These are phyloP conservation scores for Lunularia cruciata DNA, from an alignment of 225 moss, liverwort and hornwort genomes.

Conservation along the genomic window DNA sequence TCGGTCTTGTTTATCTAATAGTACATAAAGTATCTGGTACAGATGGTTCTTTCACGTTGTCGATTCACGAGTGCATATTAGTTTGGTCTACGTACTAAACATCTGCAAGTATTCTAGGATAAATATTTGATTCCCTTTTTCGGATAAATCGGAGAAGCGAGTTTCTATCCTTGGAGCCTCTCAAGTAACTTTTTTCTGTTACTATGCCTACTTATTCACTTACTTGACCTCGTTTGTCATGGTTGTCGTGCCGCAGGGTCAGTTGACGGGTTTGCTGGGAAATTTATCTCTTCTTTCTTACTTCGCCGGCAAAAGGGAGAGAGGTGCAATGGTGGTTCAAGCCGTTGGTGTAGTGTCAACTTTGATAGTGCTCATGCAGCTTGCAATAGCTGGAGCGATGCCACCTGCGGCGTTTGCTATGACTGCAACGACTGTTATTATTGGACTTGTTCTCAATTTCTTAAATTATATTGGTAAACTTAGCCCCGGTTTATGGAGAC, in stretches of 20 bases:
- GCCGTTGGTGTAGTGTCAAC: slow-evolving; percentile 75
- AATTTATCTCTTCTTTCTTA: slow-evolving; percentile 68
- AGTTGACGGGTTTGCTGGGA: slow-evolving; percentile 68
- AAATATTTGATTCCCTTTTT: too few species aligned
- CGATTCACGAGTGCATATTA: too few species aligned
- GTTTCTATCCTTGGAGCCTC: too few species aligned
- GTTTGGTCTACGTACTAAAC: too few species aligned
- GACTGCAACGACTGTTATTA: slow-evolving; percentile 46
- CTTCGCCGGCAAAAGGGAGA: slow-evolving; percentile 70
- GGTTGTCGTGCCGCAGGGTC: slow-evolving; percentile 51
- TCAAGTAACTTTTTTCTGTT: too few species aligned
- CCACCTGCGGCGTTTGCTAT: slow-evolving; percentile 46
- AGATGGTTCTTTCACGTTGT: too few species aligned
- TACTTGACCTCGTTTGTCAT: neutral
- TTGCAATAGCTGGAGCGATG: slow-evolving; percentile 64
- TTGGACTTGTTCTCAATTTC: slow-evolving; percentile 67
- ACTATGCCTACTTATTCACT: neutral
- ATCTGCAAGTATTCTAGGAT: too few species aligned
- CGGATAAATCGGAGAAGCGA: too few species aligned
- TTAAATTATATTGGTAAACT: slow-evolving; percentile 61
- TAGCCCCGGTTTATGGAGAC: slow-evolving; percentile 56
- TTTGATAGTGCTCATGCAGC: slow-evolving; percentile 58
- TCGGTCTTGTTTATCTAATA: too few species aligned
- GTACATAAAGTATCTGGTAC: too few species aligned
- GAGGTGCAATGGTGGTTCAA: slow-evolving; percentile 74